Conservation (phyloP, 2,329 filamentous ascomycete species). For the Diaporthe vaccinii region DNA sequence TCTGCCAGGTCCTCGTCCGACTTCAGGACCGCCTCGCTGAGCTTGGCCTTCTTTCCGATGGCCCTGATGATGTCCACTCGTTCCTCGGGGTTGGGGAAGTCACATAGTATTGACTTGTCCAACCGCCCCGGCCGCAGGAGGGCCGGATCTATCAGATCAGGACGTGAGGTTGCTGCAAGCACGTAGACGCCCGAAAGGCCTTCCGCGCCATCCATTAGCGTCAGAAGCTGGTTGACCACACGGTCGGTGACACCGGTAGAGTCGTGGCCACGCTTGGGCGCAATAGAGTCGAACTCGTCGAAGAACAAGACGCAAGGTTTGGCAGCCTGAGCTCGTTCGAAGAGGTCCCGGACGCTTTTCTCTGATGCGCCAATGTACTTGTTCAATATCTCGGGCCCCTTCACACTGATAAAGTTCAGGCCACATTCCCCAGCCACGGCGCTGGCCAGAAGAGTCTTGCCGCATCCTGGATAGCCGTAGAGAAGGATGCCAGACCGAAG, state of each 20-base stretch:
- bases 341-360: conserved; percentile 94
- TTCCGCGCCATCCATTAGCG: conserved; percentile 99
- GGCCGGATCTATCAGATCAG: conserved; percentile 95
- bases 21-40: conserved; percentile 75
- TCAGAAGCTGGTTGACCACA: conserved; percentile 97
- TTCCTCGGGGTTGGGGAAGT: conserved; percentile 85
- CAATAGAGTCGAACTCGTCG: conserved; percentile 98
- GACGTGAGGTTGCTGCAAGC: conserved; percentile 91
- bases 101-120: conserved; percentile 93
- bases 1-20: conserved; percentile 73
- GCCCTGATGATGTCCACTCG: conserved; percentile 89
- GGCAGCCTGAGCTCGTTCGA: conserved; percentile 91
- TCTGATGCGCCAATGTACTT: conserved; percentile 99
- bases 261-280: conserved; percentile 96
- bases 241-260: conserved; percentile 98
- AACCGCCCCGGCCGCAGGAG: conserved; percentile 90
- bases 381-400: conserved; percentile 97
- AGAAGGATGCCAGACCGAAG: conserved; percentile 92
- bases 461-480: conserved; percentile 96
- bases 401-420: conserved; percentile 98
- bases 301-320: conserved; percentile 97
- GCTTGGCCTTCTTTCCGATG: conserved; percentile 83
- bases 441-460: conserved; percentile 94
- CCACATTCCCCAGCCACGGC: conserved; percentile 98
- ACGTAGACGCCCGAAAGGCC: conserved; percentile 96